Evolutionary conservation across 179 eudicot species (phyloP), one percentile per base, ranked within the genome.

Genomic region (Beta lomatogona): DNA sequence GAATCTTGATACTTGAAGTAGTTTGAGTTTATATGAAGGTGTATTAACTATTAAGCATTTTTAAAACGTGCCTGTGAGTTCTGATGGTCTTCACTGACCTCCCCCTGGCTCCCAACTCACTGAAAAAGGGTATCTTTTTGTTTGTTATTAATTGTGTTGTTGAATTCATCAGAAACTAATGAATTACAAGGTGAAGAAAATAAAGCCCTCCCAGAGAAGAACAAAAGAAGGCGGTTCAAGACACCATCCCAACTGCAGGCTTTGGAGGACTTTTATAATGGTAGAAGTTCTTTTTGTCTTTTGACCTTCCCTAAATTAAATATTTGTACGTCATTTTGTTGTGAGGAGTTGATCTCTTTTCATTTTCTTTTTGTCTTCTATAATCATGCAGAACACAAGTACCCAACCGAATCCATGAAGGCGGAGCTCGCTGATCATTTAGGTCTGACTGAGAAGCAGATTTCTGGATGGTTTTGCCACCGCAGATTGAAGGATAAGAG

Each of bases 391-490:
- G 99, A 96, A 59, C 91, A 96, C 85, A 96, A 91, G 74, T 93
- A 96, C 82, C 99, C 99, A 57, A 81, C 94, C 12, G 98, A 92
- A 79, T 73, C 92, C 28, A 71, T 90, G 92, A 96, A 92, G 88
- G 73, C 85, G 55, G 86, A 89, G 75, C 86, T 94, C 63, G 97
- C 98, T 63, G 86, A 83, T 75, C 86, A 89, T 80, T 54, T 93
- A 80, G 92, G 91, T 50, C 83, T 96, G 84, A 86, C 99, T n/a
- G 98, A 94, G 75, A 96, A 93, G 85, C 99, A 96, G 86, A 84
- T 96, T 79, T 91, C 99, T 54, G 98, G 98, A 58, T 96, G 99
- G 99, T 92, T 96, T 87, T 96, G 99, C 88, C 99, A 96, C 78
- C 90, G 98, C 82, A 90, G 99, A 83, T 89, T 93, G 88, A 96